These are phyloP conservation scores for Jacaranda mimosifolia DNA, from an alignment of 257 asterid genomes.

Conservation along the genomic window DNA sequence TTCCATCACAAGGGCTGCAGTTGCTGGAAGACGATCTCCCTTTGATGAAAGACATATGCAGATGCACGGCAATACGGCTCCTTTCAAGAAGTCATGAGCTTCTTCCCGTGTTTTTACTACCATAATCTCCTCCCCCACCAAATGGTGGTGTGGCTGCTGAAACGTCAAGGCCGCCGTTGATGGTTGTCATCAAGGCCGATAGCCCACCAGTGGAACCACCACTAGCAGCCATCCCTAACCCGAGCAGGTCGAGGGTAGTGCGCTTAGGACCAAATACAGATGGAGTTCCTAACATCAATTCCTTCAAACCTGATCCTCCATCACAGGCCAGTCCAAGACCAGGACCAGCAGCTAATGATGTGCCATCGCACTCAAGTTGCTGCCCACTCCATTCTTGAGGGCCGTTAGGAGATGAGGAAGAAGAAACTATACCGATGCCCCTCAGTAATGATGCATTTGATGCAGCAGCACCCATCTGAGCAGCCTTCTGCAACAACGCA, in stretches of 20 bases:
- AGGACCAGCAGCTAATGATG: slow-evolving; percentile 58
- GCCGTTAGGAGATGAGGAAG: slow-evolving; percentile 45
- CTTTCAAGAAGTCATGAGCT: slow-evolving; percentile 40
- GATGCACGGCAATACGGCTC: no score
- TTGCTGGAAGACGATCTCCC: no score
- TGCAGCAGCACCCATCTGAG: slow-evolving; percentile 73
- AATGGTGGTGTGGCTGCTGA: slow-evolving; percentile 52
- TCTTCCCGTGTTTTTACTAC: slow-evolving; percentile 56
- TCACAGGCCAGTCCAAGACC: slow-evolving; percentile 70
- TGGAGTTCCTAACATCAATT: slow-evolving; percentile 77
- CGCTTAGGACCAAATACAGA: slow-evolving; percentile 73
- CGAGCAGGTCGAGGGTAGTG: slow-evolving; percentile 83
- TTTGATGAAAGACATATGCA: no score
- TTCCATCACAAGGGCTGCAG: no score
- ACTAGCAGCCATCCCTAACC: slow-evolving; percentile 78
- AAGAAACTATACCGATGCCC: slow-evolving; percentile 64
- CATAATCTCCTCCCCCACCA: slow-evolving; percentile 52
- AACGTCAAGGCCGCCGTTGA: slow-evolving; percentile 58
- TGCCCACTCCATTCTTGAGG: slow-evolving; percentile 56
- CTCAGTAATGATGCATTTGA: slow-evolving; percentile 66
- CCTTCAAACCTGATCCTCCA: slow-evolving; percentile 69
- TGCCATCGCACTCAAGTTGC: slow-evolving; percentile 48
- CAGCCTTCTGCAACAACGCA: slow-evolving; percentile 85
- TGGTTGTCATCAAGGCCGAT: slow-evolving; percentile 77
- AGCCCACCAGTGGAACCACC: slow-evolving; percentile 60